Conservation (phyloP, 768 basidiomycete species). For the Tylopilus balloui region DNA sequence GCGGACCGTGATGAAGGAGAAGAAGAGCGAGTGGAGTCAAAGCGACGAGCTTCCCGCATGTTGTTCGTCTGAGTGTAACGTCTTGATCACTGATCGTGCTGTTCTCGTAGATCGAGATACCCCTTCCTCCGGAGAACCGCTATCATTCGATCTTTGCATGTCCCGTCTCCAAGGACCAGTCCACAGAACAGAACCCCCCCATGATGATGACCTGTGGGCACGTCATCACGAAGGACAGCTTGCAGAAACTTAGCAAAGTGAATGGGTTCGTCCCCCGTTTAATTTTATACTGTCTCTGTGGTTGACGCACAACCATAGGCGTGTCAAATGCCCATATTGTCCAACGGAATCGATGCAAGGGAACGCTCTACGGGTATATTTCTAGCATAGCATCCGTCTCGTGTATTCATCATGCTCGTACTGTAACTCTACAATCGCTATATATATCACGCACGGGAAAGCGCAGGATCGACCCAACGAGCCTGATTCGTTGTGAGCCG, state of each 20-base stretch:
- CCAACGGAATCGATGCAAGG: slow-evolving; percentile 67
- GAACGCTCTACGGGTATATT: slow-evolving; percentile 60
- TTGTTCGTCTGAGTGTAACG: background rate
- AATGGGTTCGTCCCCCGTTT: slow-evolving; percentile 57
- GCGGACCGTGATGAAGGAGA: slow-evolving; percentile 86
- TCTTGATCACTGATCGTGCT: background rate
- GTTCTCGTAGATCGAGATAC: slow-evolving; percentile 80
- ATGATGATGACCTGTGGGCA: slow-evolving; percentile 99
- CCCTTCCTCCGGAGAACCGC: slow-evolving; percentile 75
- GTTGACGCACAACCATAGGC: slow-evolving; percentile 40
- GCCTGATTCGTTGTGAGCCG: slow-evolving; percentile 17
- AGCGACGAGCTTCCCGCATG: slow-evolving; percentile 82
- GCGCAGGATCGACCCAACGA: slow-evolving; percentile 25
- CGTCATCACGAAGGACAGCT: slow-evolving; percentile 88
- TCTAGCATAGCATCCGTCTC: slow-evolving; percentile 35
- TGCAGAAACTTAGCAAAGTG: slow-evolving; percentile 84
- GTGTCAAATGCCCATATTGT: slow-evolving; percentile 96
- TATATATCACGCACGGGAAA: background rate
- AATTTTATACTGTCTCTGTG: background rate
- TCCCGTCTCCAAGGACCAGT: slow-evolving; percentile 96
- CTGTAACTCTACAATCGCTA: slow-evolving; percentile 2
- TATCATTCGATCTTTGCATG: slow-evolving; percentile 98
- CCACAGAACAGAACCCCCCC: slow-evolving; percentile 88
- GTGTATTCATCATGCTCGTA: slow-evolving; percentile 10
- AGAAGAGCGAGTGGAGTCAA: slow-evolving; percentile 90